phyloP scores from a whole-genome alignment of 345 rosid genomes.

The Theobroma cacao region DNA sequence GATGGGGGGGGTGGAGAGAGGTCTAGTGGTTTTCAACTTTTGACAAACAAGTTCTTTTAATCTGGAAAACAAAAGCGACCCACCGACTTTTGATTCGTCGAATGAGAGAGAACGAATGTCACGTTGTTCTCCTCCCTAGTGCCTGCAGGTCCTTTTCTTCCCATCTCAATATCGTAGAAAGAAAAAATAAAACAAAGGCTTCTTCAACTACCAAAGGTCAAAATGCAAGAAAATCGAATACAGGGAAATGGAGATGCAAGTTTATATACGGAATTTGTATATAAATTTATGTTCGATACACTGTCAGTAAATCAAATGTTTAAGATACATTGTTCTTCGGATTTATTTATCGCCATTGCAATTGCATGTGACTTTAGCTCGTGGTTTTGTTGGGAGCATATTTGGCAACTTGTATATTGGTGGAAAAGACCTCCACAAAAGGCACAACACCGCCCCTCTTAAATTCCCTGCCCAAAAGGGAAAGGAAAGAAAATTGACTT shows the following conservation, averaged over 20 bases:
- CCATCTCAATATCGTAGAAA: constrained; percentile 8
- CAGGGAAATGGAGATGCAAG: not conserved
- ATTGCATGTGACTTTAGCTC: not conserved
- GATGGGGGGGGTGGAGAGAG: no score
- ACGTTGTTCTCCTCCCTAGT: constrained; percentile 9
- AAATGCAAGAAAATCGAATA: not conserved
- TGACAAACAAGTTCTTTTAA: constrained; percentile 5
- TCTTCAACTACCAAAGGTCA: not conserved
- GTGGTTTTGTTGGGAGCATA: not conserved
- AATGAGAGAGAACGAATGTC: constrained; percentile 14
- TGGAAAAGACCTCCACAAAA: not conserved
- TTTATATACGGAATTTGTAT: not conserved
- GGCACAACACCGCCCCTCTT: not conserved
- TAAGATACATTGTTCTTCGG: no score
- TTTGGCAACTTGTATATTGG: not conserved
- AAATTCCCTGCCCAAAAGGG: constrained; percentile 1
- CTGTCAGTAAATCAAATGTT: no score
- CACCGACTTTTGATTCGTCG: constrained; percentile 52
- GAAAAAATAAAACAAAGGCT: not conserved
- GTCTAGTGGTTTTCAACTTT: constrained; percentile 19
- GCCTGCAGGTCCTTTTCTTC: constrained; percentile 16
- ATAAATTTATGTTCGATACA: no score
- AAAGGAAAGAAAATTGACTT: not conserved
- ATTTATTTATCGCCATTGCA: no score
- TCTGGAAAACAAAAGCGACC: not conserved